phyloP scores from a whole-genome alignment of 345 rosid species.

The Acer saccharum region DNA sequence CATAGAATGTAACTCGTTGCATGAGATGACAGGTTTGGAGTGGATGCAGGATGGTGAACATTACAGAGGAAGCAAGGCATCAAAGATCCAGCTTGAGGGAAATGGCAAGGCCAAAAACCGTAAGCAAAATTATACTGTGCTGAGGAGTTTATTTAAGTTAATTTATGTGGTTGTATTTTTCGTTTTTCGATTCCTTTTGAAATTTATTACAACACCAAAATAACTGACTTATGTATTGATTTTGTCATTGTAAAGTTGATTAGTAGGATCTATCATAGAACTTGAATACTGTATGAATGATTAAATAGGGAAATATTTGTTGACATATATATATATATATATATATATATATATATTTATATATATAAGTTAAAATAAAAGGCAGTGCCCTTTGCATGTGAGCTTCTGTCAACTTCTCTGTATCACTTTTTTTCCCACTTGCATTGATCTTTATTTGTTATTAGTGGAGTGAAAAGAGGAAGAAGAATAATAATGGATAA shows the following conservation, averaged over 20 bases:
- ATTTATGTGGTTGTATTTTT: constrained; percentile 15
- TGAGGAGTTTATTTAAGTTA: constrained; percentile 1
- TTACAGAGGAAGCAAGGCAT: neutral
- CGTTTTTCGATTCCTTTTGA: neutral
- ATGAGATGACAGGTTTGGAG: neutral
- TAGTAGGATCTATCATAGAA: constrained; percentile 14
- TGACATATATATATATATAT: constrained; percentile 3
- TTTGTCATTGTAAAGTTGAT: constrained; percentile 34
- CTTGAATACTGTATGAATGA: constrained; percentile 24
- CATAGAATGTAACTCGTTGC: neutral
- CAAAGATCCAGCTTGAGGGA: neutral
- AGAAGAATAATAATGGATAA: neutral
- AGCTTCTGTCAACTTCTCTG: neutral
- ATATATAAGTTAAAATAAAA: neutral
- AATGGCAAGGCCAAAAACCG: neutral
- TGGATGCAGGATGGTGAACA: neutral
- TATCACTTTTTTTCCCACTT: neutral
- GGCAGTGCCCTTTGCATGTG: neutral
- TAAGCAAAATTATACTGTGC: neutral
- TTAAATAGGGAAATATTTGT: constrained; percentile 24
- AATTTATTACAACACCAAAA: constrained; percentile 8
- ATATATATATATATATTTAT: too few species aligned
- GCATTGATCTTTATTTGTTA: neutral
- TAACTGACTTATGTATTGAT: constrained; percentile 23
- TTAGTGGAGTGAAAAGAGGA: neutral